Percentiles rank a stretch among this genome's conserved stretches.
Conservation (phyloP, 2,329 filamentous ascomycete species). For the Sclerotinia subarctica region DNA sequence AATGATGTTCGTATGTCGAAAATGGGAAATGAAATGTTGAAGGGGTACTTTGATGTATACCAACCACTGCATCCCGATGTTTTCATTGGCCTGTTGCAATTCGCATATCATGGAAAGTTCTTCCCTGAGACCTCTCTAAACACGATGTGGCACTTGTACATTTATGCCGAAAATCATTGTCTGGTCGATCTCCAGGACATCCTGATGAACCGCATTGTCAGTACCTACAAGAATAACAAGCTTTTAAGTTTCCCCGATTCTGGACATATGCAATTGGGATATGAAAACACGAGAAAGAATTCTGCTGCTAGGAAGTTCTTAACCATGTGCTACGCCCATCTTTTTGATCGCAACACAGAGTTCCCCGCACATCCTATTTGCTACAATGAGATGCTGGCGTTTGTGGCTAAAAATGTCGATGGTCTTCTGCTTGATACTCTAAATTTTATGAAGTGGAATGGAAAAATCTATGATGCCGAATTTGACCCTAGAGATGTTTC, state of each 20-base stretch:
- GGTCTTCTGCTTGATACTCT: background rate
- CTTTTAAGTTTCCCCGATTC: background rate
- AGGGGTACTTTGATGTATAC: background rate
- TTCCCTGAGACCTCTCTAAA: background rate
- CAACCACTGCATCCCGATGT: background rate
- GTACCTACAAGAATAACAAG: background rate
- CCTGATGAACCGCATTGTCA: background rate
- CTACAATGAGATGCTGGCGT: background rate
- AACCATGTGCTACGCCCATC: background rate
- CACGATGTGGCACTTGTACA: background rate
- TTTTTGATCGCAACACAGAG: background rate
- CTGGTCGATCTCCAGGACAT: background rate
- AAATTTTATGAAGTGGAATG: background rate
- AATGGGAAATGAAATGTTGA: background rate
- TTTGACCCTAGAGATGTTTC: background rate
- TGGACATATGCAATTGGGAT: background rate
- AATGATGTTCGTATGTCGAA: background rate
- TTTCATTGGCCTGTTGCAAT: background rate
- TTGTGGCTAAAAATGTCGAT: background rate
- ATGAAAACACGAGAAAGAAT: background rate
- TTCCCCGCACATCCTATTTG: background rate
- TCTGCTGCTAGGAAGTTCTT: background rate
- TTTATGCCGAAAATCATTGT: background rate
- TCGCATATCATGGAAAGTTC: background rate
- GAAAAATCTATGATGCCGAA: background rate